Evolutionary conservation across 345 rosid species (phyloP).

Genomic region (Fremontodendron californicum): DNA sequence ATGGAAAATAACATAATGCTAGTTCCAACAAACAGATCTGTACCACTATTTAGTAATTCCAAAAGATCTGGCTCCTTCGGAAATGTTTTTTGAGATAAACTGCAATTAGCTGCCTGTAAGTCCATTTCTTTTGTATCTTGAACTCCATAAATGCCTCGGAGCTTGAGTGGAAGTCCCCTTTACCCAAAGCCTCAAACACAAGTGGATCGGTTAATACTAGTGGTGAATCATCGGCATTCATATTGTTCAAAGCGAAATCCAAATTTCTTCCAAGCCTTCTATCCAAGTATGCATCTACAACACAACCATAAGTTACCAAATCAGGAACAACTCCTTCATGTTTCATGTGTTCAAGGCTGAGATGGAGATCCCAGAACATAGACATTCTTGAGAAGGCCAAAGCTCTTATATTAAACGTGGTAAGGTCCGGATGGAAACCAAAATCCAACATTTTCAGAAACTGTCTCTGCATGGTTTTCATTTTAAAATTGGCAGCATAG

Average conservation of each 20-base stretch:
- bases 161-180: conserved; percentile 73
- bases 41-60: conserved; percentile 52
- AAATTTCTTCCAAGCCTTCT: conserved; percentile 57
- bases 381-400: conserved; percentile 73
- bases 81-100: conserved; percentile 55
- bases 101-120: conserved; percentile 49
- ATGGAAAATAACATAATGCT: neutral
- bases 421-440: conserved; percentile 66
- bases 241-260: conserved; percentile 50
- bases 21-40: neutral
- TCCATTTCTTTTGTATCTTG: conserved; percentile 42
- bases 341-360: conserved; percentile 75
- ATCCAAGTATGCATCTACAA: conserved; percentile 76
- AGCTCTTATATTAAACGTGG: conserved; percentile 67
- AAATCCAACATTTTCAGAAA: conserved; percentile 53
- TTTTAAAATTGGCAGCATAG: conserved; percentile 73
- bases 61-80: conserved; percentile 65
- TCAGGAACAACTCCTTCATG: conserved; percentile 55
- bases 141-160: conserved; percentile 76
- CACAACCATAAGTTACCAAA: conserved; percentile 71
- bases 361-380: conserved; percentile 85
- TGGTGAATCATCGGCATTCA: conserved; percentile 53
- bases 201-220: conserved; percentile 52
- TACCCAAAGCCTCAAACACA: conserved; percentile 65
- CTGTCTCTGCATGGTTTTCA: conserved; percentile 82